Percentiles rank a stretch among this genome's conserved stretches.
phyloP scores from a whole-genome alignment of 306 rosid genomes.

The Chamaecrista fasciculata region DNA sequence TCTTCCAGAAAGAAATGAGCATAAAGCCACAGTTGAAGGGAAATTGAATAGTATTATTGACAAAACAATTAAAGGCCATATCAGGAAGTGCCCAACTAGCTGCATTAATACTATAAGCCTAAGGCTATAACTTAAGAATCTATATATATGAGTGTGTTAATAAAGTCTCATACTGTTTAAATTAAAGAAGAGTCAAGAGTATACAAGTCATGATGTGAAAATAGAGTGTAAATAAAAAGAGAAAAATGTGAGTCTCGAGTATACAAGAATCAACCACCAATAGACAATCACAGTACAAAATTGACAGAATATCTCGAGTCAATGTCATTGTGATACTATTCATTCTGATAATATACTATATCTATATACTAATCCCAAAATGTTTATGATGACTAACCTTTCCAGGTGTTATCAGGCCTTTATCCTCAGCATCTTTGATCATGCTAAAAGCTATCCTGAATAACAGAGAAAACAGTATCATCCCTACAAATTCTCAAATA shows the following conservation, averaged over 20 bases:
- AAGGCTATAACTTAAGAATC: conserved; percentile 7
- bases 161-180: no score
- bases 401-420: conserved; percentile 78
- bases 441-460: conserved; percentile 69
- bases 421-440: conserved; percentile 84
- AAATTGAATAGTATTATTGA: background rate
- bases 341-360: no score
- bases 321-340: no score
- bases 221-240: no score
- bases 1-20: background rate
- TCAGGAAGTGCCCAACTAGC: background rate
- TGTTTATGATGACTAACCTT: conserved; percentile 46
- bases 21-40: background rate
- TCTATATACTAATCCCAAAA: no score
- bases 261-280: no score
- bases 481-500: conserved; percentile 2
- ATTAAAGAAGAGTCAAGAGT: no score
- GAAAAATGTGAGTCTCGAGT: no score
- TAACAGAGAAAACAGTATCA: background rate
- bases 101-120: background rate
- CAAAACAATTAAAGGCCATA: background rate
- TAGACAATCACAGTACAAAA: no score
- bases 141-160: background rate
- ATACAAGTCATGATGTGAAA: no score
- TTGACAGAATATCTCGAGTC: no score